Base-by-base conservation (phyloP, 1,284 basidiomycete genomes). In the Fomitopsis schrenkii region DNA sequence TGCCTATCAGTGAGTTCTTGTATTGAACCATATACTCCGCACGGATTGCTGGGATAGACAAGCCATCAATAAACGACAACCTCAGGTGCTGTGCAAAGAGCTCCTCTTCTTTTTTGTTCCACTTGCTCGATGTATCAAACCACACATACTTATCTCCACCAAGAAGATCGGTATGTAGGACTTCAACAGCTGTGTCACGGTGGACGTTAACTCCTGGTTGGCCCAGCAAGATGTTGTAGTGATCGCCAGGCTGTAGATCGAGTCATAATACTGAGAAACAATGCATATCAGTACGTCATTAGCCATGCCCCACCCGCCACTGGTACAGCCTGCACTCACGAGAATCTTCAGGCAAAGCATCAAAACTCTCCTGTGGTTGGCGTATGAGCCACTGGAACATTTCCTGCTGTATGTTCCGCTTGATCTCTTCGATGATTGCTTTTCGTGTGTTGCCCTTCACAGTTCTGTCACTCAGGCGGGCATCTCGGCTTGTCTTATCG, bases 71-170 rank as follows among this genome's bases (percentile, higher is more conserved):
- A 38, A 60, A 45, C 5, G 67, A 62, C 2, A 60, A 36, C 48
- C 63, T 62, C 5, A 69, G 55, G 2, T 62, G 61, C 7, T 55
- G n/a, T 1, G 62, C 53, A 42, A 60, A 67, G 8, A 58, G 48
- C 12, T 57, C 40, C 22, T 65, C 60, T 48, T 61, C 36, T 17
- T 45, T 48, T 3, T 54, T 41, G 14, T 38, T 58, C 68, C 67
- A 68, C 9, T 38, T 28, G 5, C 59, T 55, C 41, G 65, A 60
- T 6, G 59, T 59, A 6, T 12, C 10, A 41, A 64, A 58, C 69
- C 68, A 79, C 0, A 70, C 58, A 62, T 79, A 77, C 55, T 78
- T 79, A 9, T 71, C 63, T 9, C 73, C 58, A 0, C 77, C 76
- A 1, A 79, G 72, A 0, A 77, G 63, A 33, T 76, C 67, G 0